Conservation (phyloP, 805 yeast genomes). For the Myxozyma neotropica region DNA sequence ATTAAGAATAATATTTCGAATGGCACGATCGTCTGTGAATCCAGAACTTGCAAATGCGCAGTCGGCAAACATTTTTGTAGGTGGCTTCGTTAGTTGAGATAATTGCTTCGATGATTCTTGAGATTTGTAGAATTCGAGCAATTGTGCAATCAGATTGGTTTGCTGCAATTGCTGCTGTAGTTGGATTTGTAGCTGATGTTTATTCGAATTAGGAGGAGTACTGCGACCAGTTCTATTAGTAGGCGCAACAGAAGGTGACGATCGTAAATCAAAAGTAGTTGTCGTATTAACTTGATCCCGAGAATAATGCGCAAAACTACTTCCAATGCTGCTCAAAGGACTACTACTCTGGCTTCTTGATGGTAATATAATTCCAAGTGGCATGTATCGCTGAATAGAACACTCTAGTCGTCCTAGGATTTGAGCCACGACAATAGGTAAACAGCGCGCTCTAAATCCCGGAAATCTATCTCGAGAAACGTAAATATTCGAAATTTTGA, state of each 20-base stretch:
- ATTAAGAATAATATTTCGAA: not conserved
- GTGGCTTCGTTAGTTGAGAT: not conserved
- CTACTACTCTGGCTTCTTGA: not conserved
- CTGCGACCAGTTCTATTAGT: not conserved
- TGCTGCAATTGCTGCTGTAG: not conserved
- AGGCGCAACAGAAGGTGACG: not conserved
- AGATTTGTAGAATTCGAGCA: not conserved
- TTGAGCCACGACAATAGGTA: not conserved
- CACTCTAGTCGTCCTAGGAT: not conserved
- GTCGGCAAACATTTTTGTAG: conserved; percentile 10
- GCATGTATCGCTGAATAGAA: not conserved
- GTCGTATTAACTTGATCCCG: not conserved
- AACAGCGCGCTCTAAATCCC: not conserved
- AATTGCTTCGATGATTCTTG: not conserved
- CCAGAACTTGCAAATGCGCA: conserved; percentile 28
- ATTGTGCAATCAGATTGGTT: not conserved
- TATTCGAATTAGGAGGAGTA: not conserved
- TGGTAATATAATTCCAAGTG: not conserved
- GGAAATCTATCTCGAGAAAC: not conserved
- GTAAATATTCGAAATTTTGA: not conserved
- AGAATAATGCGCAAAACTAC: not conserved
- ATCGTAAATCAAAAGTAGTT: not conserved
- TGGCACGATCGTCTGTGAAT: not conserved
- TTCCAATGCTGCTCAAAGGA: not conserved
- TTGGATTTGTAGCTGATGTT: not conserved